A percentile compares a stretch with the other conserved stretches of the same genome.
phyloP scores from a whole-genome alignment of 331 rosid genomes.

The Prunus yedoensis region DNA sequence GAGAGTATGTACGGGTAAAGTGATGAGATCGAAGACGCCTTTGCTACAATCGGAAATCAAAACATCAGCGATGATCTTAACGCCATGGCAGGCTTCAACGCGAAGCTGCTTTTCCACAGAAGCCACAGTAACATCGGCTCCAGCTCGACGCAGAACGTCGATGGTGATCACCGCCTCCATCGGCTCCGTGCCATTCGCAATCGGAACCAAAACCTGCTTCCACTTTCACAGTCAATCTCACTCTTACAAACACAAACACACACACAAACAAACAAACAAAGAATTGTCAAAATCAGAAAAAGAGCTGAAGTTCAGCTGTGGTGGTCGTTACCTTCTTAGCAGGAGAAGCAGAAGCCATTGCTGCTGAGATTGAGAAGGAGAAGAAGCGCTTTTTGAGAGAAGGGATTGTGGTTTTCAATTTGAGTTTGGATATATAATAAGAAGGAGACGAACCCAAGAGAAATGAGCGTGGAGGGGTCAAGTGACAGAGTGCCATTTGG shows the following conservation, averaged over 20 bases:
- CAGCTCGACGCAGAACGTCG: slow-evolving; percentile 88
- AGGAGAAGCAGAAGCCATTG: slow-evolving; percentile 51
- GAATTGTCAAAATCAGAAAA: background rate
- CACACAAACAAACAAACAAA: background rate
- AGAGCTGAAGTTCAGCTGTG: background rate
- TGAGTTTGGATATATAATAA: background rate
- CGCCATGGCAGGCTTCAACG: slow-evolving; percentile 64
- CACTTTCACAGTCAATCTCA: background rate
- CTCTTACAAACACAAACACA: background rate
- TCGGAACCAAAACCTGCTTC: slow-evolving; percentile 68
- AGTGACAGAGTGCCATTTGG: slow-evolving; percentile 33
- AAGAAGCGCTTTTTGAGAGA: slow-evolving; percentile 19
- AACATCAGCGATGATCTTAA: slow-evolving; percentile 76
- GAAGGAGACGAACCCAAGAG: slow-evolving; percentile 22
- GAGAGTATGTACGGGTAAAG: slow-evolving; percentile 55
- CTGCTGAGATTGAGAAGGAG: slow-evolving; percentile 29
- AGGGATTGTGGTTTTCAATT: slow-evolving; percentile 1
- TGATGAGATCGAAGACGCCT: slow-evolving; percentile 65
- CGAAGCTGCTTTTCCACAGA: slow-evolving; percentile 59
- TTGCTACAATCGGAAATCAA: slow-evolving; percentile 51
- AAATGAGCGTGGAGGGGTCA: slow-evolving; percentile 18
- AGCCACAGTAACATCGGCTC: slow-evolving; percentile 83
- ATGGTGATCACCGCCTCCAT: slow-evolving; percentile 81
- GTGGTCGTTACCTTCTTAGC: slow-evolving; percentile 37
- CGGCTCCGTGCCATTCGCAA: slow-evolving; percentile 88